These are phyloP conservation scores for Suhomyces canberraensis DNA, from an alignment of 805 yeast species.

Conservation along the genomic window DNA sequence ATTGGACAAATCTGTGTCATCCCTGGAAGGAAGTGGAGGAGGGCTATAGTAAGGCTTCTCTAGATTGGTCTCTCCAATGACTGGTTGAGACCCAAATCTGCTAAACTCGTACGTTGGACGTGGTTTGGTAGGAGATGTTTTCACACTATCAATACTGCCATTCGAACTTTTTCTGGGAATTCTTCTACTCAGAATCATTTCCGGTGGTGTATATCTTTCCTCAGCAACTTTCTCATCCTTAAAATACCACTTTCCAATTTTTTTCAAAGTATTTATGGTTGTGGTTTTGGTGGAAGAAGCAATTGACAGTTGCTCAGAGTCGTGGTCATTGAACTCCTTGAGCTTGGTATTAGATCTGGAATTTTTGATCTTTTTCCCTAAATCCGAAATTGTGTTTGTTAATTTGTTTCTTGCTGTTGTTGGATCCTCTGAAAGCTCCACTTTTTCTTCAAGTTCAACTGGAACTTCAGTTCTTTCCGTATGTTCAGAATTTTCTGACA, in stretches of 20 bases:
- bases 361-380: conserved; percentile 6
- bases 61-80: not conserved
- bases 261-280: conserved; percentile 44
- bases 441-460: conserved; percentile 2
- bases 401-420: conserved; percentile 10
- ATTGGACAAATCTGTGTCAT: not conserved
- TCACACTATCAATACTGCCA: conserved; percentile 1
- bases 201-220: conserved; percentile 48
- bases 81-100: not conserved
- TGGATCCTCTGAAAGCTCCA: not conserved
- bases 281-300: conserved; percentile 1
- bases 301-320: not conserved
- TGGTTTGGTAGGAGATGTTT: not conserved
- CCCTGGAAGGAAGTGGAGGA: not conserved
- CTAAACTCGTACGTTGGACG: conserved; percentile 3
- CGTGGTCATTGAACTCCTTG: not conserved
- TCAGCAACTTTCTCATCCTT: conserved; percentile 35
- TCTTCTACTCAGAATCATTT: conserved; percentile 64
- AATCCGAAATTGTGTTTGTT: conserved; percentile 13
- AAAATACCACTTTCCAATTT: conserved; percentile 68
- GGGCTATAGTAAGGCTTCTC: not conserved
- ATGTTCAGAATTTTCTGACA: not conserved
- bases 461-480: not conserved
- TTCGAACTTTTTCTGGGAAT: conserved; percentile 21
- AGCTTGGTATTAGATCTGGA: not conserved